These are phyloP conservation scores for Papiliotrema terrestris DNA, from an alignment of 1,284 basidiomycete genomes.

Conservation along the genomic window DNA sequence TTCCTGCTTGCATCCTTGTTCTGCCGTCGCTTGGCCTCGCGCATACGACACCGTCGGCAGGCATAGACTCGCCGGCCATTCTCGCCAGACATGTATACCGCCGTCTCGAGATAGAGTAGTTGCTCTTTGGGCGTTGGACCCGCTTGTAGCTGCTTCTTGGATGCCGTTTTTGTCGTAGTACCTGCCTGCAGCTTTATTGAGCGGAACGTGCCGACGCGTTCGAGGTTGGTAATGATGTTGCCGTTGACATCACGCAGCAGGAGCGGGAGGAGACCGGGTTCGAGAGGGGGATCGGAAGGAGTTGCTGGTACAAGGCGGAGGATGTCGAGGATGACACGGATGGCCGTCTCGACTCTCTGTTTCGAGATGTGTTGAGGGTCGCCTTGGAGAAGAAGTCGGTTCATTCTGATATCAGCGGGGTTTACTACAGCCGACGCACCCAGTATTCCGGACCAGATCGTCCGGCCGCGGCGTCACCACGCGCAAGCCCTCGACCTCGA, in stretches of 20 bases:
- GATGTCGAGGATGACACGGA: conserved; percentile 44
- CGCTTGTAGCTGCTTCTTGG: conserved; percentile 44
- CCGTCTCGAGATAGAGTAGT: conserved; percentile 42
- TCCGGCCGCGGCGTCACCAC: background rate
- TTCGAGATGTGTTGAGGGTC: conserved; percentile 43
- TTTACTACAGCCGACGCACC: conserved; percentile 3
- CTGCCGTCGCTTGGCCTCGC: conserved; percentile 61
- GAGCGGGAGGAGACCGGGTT: conserved; percentile 16
- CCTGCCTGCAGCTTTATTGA: conserved; percentile 38
- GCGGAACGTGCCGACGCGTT: conserved; percentile 37
- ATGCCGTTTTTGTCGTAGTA: conserved; percentile 40
- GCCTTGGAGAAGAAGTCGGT: conserved; percentile 39
- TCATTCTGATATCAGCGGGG: conserved; percentile 17
- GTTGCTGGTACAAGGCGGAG: conserved; percentile 34
- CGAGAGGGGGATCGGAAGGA: conserved; percentile 15
- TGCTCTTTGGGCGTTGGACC: conserved; percentile 36
- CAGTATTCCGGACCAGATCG: background rate
- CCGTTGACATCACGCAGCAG: conserved; percentile 29
- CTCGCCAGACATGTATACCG: conserved; percentile 44
- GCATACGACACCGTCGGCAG: conserved; percentile 75
- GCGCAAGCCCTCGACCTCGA: conserved; percentile 32
- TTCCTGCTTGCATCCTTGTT: conserved; percentile 41
- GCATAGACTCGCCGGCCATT: conserved; percentile 59
- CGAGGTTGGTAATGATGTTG: conserved; percentile 31
- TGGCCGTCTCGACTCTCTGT: conserved; percentile 46